phyloP scores from a whole-genome alignment of 2,329 filamentous ascomycete genomes.

The Neonectria coccinea region DNA sequence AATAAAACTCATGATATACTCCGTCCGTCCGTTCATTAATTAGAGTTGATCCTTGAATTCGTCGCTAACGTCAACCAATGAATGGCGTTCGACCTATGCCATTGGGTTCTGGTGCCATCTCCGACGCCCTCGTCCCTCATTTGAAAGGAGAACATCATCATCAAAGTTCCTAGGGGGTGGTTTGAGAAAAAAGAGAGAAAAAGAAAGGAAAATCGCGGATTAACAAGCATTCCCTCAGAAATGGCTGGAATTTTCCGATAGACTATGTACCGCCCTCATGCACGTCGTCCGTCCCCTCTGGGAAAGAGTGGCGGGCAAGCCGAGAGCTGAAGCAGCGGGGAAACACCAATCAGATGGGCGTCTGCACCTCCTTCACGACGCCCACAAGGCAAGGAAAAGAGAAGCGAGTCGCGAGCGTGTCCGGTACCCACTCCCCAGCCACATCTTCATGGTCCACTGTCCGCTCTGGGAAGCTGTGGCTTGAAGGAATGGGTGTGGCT shows the following conservation, averaged over 20 bases:
- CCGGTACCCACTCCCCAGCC: background rate
- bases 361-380: constrained; percentile 12
- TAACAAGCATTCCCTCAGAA: constrained; percentile 1
- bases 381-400: constrained; percentile 17
- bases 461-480: constrained; percentile 6
- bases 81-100: constrained; percentile 1
- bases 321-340: constrained; percentile 44
- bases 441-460: background rate
- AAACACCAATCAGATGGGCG: constrained; percentile 31
- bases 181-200: background rate
- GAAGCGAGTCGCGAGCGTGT: too few species aligned
- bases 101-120: constrained; percentile 21
- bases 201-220: background rate
- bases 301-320: constrained; percentile 44
- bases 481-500: background rate
- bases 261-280: constrained; percentile 31
- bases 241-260: constrained; percentile 41
- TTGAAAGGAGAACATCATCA: constrained; percentile 7
- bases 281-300: constrained; percentile 37
- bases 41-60: background rate
- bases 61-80: background rate
- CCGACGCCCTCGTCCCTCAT: constrained; percentile 37
- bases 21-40: background rate
- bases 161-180: background rate
- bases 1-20: background rate